Evolutionary conservation across 1,139 yeast genomes (phyloP).

Genomic region (Tardiomyces blankii): DNA sequence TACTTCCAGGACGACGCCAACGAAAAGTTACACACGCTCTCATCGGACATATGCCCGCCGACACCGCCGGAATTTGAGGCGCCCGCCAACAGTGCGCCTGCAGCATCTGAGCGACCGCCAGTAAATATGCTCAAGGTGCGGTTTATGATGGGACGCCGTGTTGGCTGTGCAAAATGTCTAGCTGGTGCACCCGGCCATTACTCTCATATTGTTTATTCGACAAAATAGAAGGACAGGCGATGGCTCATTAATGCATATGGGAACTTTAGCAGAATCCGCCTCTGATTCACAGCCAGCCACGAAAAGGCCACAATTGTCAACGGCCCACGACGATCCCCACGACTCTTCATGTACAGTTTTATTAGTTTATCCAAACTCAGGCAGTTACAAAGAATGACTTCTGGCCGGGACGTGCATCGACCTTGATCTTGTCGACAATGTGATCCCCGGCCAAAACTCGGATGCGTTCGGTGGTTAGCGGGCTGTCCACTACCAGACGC

Average conservation of each 20-base stretch:
- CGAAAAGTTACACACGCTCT: too few species aligned
- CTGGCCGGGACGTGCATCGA: slow-evolving; percentile 25
- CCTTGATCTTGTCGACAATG: slow-evolving; percentile 22
- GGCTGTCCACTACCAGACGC: slow-evolving; percentile 20
- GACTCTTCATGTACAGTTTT: neutral
- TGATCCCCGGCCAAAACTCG: slow-evolving; percentile 30
- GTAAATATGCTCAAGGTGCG: neutral
- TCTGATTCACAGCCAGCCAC: too few species aligned
- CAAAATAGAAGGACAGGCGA: neutral
- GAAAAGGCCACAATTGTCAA: too few species aligned
- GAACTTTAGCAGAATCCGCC: neutral
- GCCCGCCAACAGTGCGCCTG: too few species aligned
- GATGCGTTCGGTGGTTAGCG: slow-evolving; percentile 33
- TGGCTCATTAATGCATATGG: neutral
- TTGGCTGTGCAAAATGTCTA: slow-evolving; percentile 11
- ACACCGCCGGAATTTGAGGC: too few species aligned
- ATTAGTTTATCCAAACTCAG: slow-evolving; percentile 4
- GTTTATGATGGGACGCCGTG: slow-evolving; percentile 13
- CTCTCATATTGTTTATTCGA: slow-evolving; percentile 8
- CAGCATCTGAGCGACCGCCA: neutral
- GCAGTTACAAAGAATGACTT: slow-evolving; percentile 27
- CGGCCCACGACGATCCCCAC: too few species aligned
- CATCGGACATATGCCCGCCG: too few species aligned
- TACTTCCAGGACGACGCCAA: too few species aligned
- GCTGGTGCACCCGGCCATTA: slow-evolving; percentile 14